Evolutionary conservation across 1,139 yeast species (phyloP).

Genomic region (Zygosaccharomyces pseudobailii): DNA sequence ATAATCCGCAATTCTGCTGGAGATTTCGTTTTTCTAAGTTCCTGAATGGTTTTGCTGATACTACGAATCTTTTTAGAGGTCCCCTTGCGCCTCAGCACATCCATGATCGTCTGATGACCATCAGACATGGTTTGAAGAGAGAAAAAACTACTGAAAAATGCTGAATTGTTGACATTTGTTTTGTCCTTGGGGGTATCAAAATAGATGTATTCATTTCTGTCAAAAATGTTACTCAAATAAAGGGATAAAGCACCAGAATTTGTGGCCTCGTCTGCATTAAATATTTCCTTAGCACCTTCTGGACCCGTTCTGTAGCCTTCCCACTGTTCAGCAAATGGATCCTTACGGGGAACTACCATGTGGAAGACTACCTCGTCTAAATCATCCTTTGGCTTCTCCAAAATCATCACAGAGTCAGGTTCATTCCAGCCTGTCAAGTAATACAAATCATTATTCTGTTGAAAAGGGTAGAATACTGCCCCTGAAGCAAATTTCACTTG

Average conservation of each 20-base stretch:
- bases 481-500: slow-evolving; percentile 77
- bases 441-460: slow-evolving; percentile 83
- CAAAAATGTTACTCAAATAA: slow-evolving; percentile 45
- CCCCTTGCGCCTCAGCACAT: slow-evolving; percentile 23
- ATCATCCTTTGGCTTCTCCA: slow-evolving; percentile 56
- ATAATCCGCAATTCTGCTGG: slow-evolving; percentile 69
- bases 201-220: slow-evolving; percentile 46
- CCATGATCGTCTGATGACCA: slow-evolving; percentile 29
- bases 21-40: slow-evolving; percentile 66
- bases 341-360: slow-evolving; percentile 84
- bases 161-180: slow-evolving; percentile 16
- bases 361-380: slow-evolving; percentile 58
- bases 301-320: slow-evolving; percentile 90
- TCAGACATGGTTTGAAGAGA: slow-evolving; percentile 14
- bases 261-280: slow-evolving; percentile 78
- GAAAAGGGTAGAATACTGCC: slow-evolving; percentile 84
- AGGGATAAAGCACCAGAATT: slow-evolving; percentile 42
- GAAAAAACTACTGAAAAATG: slow-evolving; percentile 25
- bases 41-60: slow-evolving; percentile 47
- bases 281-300: slow-evolving; percentile 72
- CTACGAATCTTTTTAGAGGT: slow-evolving; percentile 41
- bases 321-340: slow-evolving; percentile 79
- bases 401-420: slow-evolving; percentile 73
- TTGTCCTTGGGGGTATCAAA: slow-evolving; percentile 39
- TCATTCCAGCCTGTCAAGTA: slow-evolving; percentile 92